These are phyloP conservation scores for Seiridium cupressi DNA, from an alignment of 2,329 filamentous ascomycete genomes.

Conservation along the genomic window DNA sequence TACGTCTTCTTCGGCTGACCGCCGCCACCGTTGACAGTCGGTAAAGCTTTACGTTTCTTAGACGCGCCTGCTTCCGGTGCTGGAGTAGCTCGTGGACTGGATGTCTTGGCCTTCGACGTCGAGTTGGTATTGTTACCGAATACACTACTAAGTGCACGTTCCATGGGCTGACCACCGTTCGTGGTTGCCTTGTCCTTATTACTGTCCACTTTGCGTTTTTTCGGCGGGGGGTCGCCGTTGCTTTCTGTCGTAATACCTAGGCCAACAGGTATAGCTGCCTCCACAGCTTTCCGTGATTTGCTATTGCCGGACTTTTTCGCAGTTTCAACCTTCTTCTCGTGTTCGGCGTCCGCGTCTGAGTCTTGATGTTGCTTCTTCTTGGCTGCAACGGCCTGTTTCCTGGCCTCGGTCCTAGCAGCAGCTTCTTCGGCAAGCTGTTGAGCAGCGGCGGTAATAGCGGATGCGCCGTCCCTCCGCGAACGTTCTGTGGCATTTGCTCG, in stretches of 20 bases:
- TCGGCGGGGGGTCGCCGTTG: constrained; percentile 56
- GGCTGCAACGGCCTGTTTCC: constrained; percentile 77
- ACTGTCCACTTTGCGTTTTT: constrained; percentile 82
- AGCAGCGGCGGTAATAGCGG: constrained; percentile 73
- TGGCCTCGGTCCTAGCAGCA: constrained; percentile 77
- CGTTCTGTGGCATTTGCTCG: constrained; percentile 68
- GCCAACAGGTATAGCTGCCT: constrained; percentile 51
- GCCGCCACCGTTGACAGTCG: constrained; percentile 55
- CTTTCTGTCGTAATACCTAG: constrained; percentile 63
- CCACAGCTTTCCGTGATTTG: constrained; percentile 63
- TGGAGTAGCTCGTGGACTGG: constrained; percentile 69
- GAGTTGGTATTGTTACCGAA: constrained; percentile 36
- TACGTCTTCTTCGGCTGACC: constrained; percentile 74
- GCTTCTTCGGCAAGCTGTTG: constrained; percentile 80
- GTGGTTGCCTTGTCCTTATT: constrained; percentile 50
- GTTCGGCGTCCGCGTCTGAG: constrained; percentile 73
- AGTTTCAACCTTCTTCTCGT: constrained; percentile 45
- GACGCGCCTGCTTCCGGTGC: constrained; percentile 55
- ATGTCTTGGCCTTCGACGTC: constrained; percentile 55
- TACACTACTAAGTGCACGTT: constrained; percentile 65
- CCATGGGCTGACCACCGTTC: constrained; percentile 52
- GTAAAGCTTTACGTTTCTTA: constrained; percentile 69
- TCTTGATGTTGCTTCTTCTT: constrained; percentile 71
- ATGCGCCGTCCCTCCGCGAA: constrained; percentile 74
- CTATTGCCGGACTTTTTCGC: constrained; percentile 62